Evolutionary conservation across 345 rosid genomes (phyloP).

Genomic region (Ceriops tagal): DNA sequence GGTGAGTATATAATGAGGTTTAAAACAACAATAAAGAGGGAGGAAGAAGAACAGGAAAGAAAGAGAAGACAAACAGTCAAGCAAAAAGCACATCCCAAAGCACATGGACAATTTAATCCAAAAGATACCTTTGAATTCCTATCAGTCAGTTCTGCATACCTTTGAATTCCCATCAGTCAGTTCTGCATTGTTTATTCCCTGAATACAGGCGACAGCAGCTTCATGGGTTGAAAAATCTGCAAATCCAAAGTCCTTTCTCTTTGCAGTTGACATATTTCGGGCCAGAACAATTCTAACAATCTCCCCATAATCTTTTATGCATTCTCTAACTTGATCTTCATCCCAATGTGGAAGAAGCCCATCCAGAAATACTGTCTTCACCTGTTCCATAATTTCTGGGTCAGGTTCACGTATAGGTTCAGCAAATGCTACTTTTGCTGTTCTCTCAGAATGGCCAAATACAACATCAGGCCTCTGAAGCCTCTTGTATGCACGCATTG

Average conservation of each 20-base stretch:
- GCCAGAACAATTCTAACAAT: slow-evolving; percentile 47
- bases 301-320: slow-evolving; percentile 42
- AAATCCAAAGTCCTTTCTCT: slow-evolving; percentile 63
- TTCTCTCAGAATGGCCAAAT: slow-evolving; percentile 61
- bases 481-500: slow-evolving; percentile 58
- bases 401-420: slow-evolving; percentile 65
- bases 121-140: slow-evolving; percentile 43
- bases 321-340: slow-evolving; percentile 47
- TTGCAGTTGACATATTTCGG: slow-evolving; percentile 59
- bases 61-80: background rate
- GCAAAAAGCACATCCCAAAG: background rate
- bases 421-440: slow-evolving; percentile 67
- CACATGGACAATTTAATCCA: slow-evolving; percentile 7
- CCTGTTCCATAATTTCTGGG: slow-evolving; percentile 62
- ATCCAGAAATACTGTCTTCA: slow-evolving; percentile 60
- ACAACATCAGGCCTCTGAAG: slow-evolving; percentile 68
- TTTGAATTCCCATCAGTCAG: slow-evolving; percentile 37
- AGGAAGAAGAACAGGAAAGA: background rate
- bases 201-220: slow-evolving; percentile 52
- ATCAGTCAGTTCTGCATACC: slow-evolving; percentile 42
- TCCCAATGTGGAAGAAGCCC: slow-evolving; percentile 65
- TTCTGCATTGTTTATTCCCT: slow-evolving; percentile 43
- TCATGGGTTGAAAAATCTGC: slow-evolving; percentile 55
- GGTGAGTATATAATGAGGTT: too few relatives aligned
- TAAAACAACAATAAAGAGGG: background rate